Percentiles rank a stretch among this genome's conserved stretches.
Conservation (phyloP, 2,329 filamentous ascomycete genomes). For the Stemphylium vesicarium region DNA sequence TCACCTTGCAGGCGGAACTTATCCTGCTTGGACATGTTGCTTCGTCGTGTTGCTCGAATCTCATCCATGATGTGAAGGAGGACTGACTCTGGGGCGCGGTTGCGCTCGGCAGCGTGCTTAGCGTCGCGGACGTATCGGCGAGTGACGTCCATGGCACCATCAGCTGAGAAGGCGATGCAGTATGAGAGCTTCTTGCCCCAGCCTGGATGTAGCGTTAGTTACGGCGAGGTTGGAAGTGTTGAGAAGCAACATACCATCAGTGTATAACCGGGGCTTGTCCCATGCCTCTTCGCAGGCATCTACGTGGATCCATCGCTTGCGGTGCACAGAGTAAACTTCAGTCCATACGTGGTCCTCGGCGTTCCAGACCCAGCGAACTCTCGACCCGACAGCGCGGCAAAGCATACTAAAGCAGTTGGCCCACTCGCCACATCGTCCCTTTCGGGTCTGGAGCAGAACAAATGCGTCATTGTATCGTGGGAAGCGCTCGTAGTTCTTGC, state of each 20-base stretch:
- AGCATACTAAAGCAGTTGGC: slow-evolving; percentile 99
- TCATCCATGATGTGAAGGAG: slow-evolving; percentile 91
- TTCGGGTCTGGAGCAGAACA: slow-evolving; percentile 83
- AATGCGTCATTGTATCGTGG: slow-evolving; percentile 96
- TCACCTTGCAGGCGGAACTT: slow-evolving; percentile 82
- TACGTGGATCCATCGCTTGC: slow-evolving; percentile 94
- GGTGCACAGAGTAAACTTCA: slow-evolving; percentile 93
- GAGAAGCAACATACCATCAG: slow-evolving; percentile 67
- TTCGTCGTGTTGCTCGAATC: slow-evolving; percentile 82
- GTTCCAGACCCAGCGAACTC: slow-evolving; percentile 98
- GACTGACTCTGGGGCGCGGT: slow-evolving; percentile 84
- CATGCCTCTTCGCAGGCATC: slow-evolving; percentile 93
- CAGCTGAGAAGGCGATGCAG: slow-evolving; percentile 94
- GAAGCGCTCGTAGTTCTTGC: slow-evolving; percentile 83
- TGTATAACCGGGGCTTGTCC: slow-evolving; percentile 92
- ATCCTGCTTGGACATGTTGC: slow-evolving; percentile 85
- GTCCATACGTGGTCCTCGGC: slow-evolving; percentile 98
- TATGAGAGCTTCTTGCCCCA: slow-evolving; percentile 98
- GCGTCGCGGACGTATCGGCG: slow-evolving; percentile 73
- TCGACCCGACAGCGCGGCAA: slow-evolving; percentile 86
- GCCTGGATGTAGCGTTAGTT: slow-evolving; percentile 53
- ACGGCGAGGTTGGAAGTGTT: background rate
- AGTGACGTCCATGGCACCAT: slow-evolving; percentile 75
- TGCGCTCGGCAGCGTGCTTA: slow-evolving; percentile 75
- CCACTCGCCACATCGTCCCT: slow-evolving; percentile 93